Evolutionary conservation across 176 grass and related monocot genomes (phyloP).

Genomic region (Aegilops umbellulata): DNA sequence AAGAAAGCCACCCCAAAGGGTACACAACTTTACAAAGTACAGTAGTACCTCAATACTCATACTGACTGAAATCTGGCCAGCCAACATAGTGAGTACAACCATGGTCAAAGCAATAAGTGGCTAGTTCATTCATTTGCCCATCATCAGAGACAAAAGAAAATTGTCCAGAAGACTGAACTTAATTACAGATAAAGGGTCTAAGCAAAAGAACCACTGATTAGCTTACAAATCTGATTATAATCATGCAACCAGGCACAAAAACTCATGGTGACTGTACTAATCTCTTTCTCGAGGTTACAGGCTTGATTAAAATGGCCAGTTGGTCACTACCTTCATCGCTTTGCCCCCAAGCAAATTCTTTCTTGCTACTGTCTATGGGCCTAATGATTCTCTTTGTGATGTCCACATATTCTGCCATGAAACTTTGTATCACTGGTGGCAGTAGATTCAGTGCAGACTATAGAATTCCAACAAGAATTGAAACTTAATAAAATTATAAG

Average conservation of each 20-base stretch:
- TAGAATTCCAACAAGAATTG: neutral
- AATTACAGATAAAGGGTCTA: neutral
- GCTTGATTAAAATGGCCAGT: neutral
- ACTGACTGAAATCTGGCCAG: neutral
- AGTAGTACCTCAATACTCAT: neutral
- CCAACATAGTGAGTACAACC: conserved; percentile 10
- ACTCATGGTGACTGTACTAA: neutral
- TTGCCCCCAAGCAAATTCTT: neutral
- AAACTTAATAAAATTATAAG: neutral
- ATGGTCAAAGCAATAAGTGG: neutral
- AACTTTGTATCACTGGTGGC: neutral
- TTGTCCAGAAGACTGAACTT: neutral
- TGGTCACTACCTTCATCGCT: neutral
- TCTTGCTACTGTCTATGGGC: conserved; percentile 4
- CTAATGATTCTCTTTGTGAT: neutral
- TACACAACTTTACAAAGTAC: neutral
- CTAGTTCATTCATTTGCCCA: neutral
- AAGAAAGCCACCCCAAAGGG: neutral
- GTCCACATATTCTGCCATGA: neutral
- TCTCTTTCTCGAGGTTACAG: neutral
- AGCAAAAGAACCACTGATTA: neutral
- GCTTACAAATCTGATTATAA: neutral
- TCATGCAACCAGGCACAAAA: neutral
- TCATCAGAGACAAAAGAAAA: neutral
- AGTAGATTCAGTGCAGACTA: neutral